A percentile compares a stretch with the other conserved stretches of the same genome.
Conservation (phyloP, 2,329 filamentous ascomycete genomes). For the Fusarium palustre region DNA sequence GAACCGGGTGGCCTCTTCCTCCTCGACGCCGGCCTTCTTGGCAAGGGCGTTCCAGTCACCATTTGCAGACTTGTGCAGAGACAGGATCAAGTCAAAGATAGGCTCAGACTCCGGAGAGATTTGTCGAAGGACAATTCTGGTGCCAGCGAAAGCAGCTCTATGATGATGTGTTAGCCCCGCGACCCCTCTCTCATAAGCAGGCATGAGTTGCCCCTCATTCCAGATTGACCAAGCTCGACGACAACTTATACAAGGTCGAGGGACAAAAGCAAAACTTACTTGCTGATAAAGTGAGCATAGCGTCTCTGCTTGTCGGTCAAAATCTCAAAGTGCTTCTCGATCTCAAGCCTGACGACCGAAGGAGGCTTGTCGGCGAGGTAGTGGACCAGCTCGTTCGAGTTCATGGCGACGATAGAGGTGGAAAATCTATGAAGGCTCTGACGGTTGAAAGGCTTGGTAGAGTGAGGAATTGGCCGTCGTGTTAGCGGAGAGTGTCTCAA, state of each 20-base stretch:
- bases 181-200: constrained; percentile 24
- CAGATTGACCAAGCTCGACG: not conserved
- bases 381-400: constrained; percentile 72
- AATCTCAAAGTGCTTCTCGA: constrained; percentile 91
- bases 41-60: constrained; percentile 79
- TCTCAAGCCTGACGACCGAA: constrained; percentile 85
- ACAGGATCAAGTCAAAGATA: constrained; percentile 84
- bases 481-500: constrained; percentile 42
- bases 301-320: constrained; percentile 81
- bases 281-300: constrained; percentile 91
- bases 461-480: constrained; percentile 41
- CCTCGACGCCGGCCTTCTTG: constrained; percentile 71
- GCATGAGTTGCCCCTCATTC: constrained; percentile 21
- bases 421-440: constrained; percentile 49
- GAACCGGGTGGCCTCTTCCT: constrained; percentile 74
- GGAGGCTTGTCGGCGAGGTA: constrained; percentile 94
- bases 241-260: not conserved
- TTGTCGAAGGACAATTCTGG: constrained; percentile 82
- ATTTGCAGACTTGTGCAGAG: constrained; percentile 72
- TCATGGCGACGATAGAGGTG: constrained; percentile 60
- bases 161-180: constrained; percentile 11
- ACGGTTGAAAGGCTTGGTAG: constrained; percentile 40
- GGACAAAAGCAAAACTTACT: constrained; percentile 60
- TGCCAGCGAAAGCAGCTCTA: constrained; percentile 81
- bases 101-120: constrained; percentile 83